Conservation (phyloP, 257 asterid species). For the Solanum dulcamara region DNA sequence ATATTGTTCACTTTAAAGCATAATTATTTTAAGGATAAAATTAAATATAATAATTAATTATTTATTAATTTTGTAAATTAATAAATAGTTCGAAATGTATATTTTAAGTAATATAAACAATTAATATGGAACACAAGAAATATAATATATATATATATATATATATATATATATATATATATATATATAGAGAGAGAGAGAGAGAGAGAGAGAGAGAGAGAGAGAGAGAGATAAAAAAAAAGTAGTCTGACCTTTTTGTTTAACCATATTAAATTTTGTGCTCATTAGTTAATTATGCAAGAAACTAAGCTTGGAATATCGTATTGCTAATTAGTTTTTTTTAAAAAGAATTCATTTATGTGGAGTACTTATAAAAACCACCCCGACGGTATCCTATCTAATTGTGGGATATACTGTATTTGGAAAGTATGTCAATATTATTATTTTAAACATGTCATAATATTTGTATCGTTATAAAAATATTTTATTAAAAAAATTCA, state of each 20-base stretch:
- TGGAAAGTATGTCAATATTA: no score
- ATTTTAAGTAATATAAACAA: neutral
- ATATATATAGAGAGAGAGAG: no score
- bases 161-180: no score
- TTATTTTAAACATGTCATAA: no score
- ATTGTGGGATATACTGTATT: no score
- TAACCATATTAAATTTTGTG: neutral
- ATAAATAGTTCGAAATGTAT: neutral
- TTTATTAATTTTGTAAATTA: neutral
- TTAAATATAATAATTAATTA: no score
- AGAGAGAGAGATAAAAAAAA: no score
- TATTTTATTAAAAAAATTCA: no score
- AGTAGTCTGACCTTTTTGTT: neutral
- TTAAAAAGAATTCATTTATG: no score
- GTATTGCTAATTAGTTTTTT: neutral
- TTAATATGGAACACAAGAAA: neutral
- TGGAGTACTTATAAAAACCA: neutral
- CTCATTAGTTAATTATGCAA: neutral
- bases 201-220: no score
- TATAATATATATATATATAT: neutral
- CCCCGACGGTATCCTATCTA: neutral
- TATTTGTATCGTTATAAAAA: no score
- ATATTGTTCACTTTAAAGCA: neutral
- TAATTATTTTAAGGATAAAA: no score
- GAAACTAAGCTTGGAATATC: neutral